These are phyloP conservation scores for Pythium aristosporum DNA, from an alignment of 352 stramenopile genomes.

Conservation along the genomic window DNA sequence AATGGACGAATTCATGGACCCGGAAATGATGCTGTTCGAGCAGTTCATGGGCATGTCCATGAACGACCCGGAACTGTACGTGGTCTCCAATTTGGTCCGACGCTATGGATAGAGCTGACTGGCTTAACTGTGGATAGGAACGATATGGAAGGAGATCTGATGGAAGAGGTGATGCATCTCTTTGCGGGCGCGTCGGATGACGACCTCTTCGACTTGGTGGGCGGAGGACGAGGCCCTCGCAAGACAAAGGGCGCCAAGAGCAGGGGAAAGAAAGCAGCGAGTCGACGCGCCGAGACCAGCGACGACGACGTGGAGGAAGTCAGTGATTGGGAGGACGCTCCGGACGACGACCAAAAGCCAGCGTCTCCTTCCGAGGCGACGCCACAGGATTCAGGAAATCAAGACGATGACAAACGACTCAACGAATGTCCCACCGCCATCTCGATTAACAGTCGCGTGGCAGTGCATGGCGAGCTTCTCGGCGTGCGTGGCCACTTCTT, in stretches of 20 bases:
- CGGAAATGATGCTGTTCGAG: conserved; percentile 34
- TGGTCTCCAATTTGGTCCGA: not conserved
- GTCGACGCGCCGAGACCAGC: not conserved
- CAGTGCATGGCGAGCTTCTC: conserved; percentile 36
- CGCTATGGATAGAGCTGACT: no score
- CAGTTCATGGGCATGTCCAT: conserved; percentile 32
- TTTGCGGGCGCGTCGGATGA: conserved; percentile 31
- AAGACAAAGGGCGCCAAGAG: conserved; percentile 9
- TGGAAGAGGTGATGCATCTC: conserved; percentile 44
- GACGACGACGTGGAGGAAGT: conserved; percentile 31
- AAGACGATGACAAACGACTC: not conserved
- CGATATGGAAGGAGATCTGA: conserved; percentile 47
- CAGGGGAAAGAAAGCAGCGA: not conserved
- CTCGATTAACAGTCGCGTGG: conserved; percentile 34
- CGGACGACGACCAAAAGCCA: not conserved
- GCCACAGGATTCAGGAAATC: not conserved
- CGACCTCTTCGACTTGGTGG: conserved; percentile 27
- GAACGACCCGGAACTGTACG: conserved; percentile 30
- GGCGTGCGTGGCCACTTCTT: conserved; percentile 1
- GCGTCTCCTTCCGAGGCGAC: not conserved
- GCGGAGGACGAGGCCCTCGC: conserved; percentile 7
- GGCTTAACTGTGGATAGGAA: conserved; percentile 8
- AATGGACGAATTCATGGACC: conserved; percentile 27
- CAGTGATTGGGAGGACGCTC: conserved; percentile 29
- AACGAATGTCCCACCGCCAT: not conserved